Conservation (phyloP, 352 stramenopile genomes). For the Globisporangium cystogenes region DNA sequence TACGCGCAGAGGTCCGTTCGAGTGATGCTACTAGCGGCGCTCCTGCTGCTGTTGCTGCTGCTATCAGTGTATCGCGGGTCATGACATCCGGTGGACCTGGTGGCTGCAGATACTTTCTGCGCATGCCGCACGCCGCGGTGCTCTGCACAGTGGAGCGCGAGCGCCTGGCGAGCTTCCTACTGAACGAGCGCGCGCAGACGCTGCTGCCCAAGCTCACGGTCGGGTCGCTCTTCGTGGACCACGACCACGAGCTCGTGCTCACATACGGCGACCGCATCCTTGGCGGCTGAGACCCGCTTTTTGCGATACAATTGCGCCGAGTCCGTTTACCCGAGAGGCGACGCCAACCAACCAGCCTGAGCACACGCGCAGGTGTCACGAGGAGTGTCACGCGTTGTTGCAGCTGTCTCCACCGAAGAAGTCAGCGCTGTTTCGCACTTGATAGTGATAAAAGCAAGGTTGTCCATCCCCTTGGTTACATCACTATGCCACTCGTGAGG, state of each 20-base stretch:
- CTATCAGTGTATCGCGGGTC: too few species aligned
- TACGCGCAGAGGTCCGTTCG: slow-evolving; percentile 53
- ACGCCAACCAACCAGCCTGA: too few species aligned
- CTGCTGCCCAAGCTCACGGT: slow-evolving; percentile 61
- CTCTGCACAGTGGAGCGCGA: slow-evolving; percentile 49
- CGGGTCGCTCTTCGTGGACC: slow-evolving; percentile 55
- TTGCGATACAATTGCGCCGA: too few species aligned
- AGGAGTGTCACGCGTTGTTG: too few species aligned
- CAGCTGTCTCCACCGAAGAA: too few species aligned
- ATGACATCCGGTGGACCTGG: neutral
- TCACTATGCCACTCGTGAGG: neutral
- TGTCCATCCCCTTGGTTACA: neutral
- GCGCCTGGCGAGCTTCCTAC: slow-evolving; percentile 46
- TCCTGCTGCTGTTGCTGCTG: neutral
- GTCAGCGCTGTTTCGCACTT: neutral
- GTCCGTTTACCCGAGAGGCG: too few species aligned
- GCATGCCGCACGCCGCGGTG: slow-evolving; percentile 52
- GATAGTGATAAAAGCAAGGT: too few species aligned
- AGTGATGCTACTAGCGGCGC: too few species aligned
- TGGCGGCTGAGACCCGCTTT: slow-evolving; percentile 13
- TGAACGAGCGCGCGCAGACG: slow-evolving; percentile 52
- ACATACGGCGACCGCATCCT: slow-evolving; percentile 68
- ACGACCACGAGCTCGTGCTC: slow-evolving; percentile 60
- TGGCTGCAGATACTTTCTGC: slow-evolving; percentile 42
- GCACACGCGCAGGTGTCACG: too few species aligned